These are phyloP conservation scores for Saccharomycopsis sp. DNA, from an alignment of 805 yeast species.

Conservation along the genomic window DNA sequence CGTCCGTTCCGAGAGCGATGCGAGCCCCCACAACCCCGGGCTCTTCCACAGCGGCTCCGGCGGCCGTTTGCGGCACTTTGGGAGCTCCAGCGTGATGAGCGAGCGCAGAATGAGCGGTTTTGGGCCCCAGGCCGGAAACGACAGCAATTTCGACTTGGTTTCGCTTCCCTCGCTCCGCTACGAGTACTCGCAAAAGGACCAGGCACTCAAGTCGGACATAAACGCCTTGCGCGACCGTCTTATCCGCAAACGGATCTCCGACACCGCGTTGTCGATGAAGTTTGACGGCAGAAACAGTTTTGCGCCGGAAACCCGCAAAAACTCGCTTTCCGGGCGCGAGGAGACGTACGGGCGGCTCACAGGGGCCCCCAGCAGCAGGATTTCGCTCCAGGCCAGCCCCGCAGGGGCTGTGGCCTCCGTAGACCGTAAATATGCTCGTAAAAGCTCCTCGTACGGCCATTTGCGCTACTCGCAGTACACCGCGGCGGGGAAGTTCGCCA, in stretches of 20 bases:
- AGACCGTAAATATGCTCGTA: conserved; percentile 2
- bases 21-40: neutral
- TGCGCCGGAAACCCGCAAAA: neutral
- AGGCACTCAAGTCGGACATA: conserved; percentile 18
- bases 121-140: conserved; percentile 9
- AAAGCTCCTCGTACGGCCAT: conserved; percentile 15
- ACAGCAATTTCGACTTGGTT: conserved; percentile 8
- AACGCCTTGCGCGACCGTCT: conserved; percentile 16
- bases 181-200: conserved; percentile 16
- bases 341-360: conserved; percentile 18
- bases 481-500: neutral
- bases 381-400: neutral
- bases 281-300: neutral
- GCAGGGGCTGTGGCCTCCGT: neutral
- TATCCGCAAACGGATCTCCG: conserved; percentile 18
- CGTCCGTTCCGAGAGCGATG: conserved; percentile 13
- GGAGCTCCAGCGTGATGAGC: conserved; percentile 13
- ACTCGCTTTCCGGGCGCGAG: conserved; percentile 2
- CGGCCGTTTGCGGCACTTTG: conserved; percentile 8
- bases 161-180: conserved; percentile 15
- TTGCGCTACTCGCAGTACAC: conserved; percentile 19
- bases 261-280: conserved; percentile 19
- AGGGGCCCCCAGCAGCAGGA: neutral
- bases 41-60: neutral
- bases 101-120: conserved; percentile 5